Conservation (phyloP, 768 basidiomycete genomes). For the Panaeolus papilionaceus region DNA sequence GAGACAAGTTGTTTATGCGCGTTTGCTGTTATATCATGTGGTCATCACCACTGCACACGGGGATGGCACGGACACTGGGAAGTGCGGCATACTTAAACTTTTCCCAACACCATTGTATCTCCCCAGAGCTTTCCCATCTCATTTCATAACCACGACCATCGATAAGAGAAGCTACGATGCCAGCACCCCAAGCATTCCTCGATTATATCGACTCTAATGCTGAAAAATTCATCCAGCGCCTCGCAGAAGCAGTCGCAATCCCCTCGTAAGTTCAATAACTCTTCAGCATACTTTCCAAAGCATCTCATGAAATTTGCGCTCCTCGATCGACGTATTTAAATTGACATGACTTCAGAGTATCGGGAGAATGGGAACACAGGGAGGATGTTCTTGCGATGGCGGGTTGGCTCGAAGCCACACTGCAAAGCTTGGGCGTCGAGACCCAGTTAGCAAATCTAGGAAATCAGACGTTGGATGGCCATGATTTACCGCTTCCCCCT, state of each 20-base stretch:
- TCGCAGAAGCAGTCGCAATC: slow-evolving; percentile 83
- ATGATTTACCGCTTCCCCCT: slow-evolving; percentile 2
- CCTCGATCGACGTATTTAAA: background rate
- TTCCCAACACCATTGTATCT: background rate
- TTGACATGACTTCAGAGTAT: slow-evolving; percentile 51
- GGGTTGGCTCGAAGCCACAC: slow-evolving; percentile 5
- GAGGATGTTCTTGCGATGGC: slow-evolving; percentile 66
- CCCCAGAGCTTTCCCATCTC: background rate
- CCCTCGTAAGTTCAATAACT: slow-evolving; percentile 58
- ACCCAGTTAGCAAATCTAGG: background rate
- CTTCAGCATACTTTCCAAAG: background rate
- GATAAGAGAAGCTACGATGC: slow-evolving; percentile 38
- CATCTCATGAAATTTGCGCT: background rate
- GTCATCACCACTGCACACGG: too few species aligned
- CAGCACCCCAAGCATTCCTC: slow-evolving; percentile 55
- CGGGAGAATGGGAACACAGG: slow-evolving; percentile 73
- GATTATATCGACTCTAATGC: slow-evolving; percentile 73
- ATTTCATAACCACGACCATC: background rate
- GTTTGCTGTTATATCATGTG: too few species aligned
- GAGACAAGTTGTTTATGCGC: too few species aligned
- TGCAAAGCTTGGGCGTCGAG: slow-evolving; percentile 3
- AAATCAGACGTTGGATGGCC: background rate
- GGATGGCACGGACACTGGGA: too few species aligned
- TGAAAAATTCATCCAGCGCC: slow-evolving; percentile 76
- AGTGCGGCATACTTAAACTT: background rate